Conservation (phyloP, 2,329 filamentous ascomycete genomes). For the Paecilomyces sp. region DNA sequence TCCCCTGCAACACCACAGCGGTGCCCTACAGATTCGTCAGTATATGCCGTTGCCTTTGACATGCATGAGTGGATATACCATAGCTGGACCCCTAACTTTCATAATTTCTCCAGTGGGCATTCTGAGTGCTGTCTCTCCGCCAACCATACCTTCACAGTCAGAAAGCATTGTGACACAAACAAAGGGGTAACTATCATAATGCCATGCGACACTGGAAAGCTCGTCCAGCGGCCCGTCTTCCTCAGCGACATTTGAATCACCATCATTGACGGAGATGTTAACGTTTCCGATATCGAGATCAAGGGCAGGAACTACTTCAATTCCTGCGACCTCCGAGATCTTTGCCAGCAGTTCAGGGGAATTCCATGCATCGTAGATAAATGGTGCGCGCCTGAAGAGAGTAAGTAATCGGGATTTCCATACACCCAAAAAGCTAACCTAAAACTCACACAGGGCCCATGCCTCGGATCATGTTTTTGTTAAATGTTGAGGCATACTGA, state of each 20-base stretch:
- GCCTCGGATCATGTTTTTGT: conserved; percentile 10
- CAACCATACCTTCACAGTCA: conserved; percentile 56
- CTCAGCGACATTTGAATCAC: background rate
- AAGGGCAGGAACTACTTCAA: conserved; percentile 48
- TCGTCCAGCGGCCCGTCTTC: conserved; percentile 38
- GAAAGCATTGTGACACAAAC: conserved; percentile 65
- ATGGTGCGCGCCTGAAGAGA: conserved; percentile 51
- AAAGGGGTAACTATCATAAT: conserved; percentile 58
- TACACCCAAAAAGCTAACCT: no score
- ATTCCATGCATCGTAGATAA: conserved; percentile 54
- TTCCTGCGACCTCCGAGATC: conserved; percentile 50
- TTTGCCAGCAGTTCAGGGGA: conserved; percentile 47
- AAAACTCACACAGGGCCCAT: background rate
- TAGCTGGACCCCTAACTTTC: conserved; percentile 38
- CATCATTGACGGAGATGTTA: background rate
- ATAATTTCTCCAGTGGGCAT: conserved; percentile 41
- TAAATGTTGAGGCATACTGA: conserved; percentile 51
- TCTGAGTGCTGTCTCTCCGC: conserved; percentile 57
- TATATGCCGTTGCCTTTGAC: background rate
- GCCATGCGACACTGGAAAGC: conserved; percentile 40
- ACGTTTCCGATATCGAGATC: background rate
- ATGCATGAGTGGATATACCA: conserved; percentile 21
- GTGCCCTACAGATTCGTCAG: conserved; percentile 10
- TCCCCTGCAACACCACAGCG: conserved; percentile 56
- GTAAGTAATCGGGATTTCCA: background rate